Evolutionary conservation across 345 rosid genomes (phyloP), one percentile per base, ranked within the genome.

Genomic region (Rhodomyrtus tomentosa): DNA sequence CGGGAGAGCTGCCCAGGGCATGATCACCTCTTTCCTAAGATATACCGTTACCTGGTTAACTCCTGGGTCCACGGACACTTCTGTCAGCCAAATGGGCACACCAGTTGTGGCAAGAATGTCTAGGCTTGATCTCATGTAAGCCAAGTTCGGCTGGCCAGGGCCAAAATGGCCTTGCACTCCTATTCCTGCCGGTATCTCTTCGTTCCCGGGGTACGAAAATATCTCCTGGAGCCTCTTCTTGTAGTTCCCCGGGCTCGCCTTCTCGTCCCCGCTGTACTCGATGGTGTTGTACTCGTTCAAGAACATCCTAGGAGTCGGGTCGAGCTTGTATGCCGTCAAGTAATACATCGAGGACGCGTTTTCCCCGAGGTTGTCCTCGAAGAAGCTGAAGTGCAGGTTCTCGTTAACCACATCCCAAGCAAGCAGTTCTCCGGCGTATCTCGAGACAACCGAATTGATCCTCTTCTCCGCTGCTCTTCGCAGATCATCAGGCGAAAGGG

Each of bases 331-430:
- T 36, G 95, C 91, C 7, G 40, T 45, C 15, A 83, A 81, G 85
- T 90, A 94, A 85, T 89, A 92, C 54, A 55, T 81, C 3, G 92
- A 86, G 2, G 98, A 89, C 40, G 95, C 92, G 82, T 93, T 86
- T 82, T 87, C 83, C 4, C 98, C 99, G 15, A 94, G 95, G 76
- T 86, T 90, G 40, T 91, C 95, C 92, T 96, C 98, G 85, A 81
- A 96, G 87, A 92, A 96, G 7, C 92, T 87, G 90, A 92, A 96
- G 81, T 95, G 98, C 81, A 95, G 73, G 88, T 95, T 94, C 88
- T 96, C 98, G 83, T 96, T 95, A 88, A 96, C 79, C 81, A 93
- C 96, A 85, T 96, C 98, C 99, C 99, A 96, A 7, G 92, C 95
- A 52, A 93, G 92, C 54, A 96, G 81, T 49, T 93, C 83, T 55